Percentiles rank a stretch among this genome's conserved stretches.
Conservation (phyloP, 352 stramenopile genomes). For the Poterioochromonas sp. region DNA sequence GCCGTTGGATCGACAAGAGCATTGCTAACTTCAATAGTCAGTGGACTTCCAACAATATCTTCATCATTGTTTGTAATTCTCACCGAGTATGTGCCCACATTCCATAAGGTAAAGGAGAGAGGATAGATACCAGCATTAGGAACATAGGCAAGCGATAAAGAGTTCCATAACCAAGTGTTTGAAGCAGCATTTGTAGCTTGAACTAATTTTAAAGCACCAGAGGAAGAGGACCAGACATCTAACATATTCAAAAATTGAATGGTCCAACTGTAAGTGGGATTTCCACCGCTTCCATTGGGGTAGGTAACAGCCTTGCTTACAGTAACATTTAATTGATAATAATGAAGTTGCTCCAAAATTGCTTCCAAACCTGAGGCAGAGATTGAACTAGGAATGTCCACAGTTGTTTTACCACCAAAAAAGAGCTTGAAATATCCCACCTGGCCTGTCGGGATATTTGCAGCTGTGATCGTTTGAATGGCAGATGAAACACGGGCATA, state of each 20-base stretch:
- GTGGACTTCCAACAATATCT: constrained; percentile 75
- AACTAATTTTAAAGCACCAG: constrained; percentile 43
- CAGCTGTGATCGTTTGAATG: neutral
- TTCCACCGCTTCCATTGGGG: neutral
- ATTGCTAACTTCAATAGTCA: constrained; percentile 35
- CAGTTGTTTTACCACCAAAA: constrained; percentile 46
- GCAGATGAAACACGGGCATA: constrained; percentile 12
- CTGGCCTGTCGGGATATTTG: constrained; percentile 5
- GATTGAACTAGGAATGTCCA: constrained; percentile 41
- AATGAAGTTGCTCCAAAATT: constrained; percentile 44
- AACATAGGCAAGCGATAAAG: constrained; percentile 47
- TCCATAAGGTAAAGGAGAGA: constrained; percentile 74
- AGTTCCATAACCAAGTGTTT: neutral
- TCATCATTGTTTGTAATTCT: constrained; percentile 62
- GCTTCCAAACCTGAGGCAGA: constrained; percentile 43
- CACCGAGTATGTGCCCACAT: constrained; percentile 73
- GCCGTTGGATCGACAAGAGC: constrained; percentile 39
- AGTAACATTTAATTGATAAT: constrained; percentile 34
- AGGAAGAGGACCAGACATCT: constrained; percentile 41
- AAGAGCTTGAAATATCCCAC: constrained; percentile 47
- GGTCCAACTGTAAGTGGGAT: constrained; percentile 42
- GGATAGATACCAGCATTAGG: constrained; percentile 70
- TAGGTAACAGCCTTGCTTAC: constrained; percentile 35
- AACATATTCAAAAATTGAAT: constrained; percentile 46
- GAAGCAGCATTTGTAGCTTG: neutral